Conservation (phyloP, 2,329 filamentous ascomycete genomes). For the Trichoderma afroharzianum region DNA sequence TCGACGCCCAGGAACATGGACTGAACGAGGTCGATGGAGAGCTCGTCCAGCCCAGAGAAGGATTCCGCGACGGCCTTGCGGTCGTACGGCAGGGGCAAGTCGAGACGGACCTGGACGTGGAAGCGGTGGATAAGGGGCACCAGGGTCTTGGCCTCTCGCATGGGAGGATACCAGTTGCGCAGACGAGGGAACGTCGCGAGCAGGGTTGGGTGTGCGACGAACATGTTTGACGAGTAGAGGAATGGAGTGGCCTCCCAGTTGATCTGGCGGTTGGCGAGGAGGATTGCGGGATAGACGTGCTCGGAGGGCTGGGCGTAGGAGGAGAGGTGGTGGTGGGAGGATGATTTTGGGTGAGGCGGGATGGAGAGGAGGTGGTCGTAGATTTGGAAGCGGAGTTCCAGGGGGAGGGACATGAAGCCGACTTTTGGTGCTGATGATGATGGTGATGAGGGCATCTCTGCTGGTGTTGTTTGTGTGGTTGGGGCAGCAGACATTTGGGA, state of each 20-base stretch:
- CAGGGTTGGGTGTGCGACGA: slow-evolving; percentile 39
- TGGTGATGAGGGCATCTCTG: background rate
- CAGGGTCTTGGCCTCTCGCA: slow-evolving; percentile 27
- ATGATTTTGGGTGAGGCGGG: slow-evolving; percentile 25
- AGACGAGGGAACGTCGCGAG: slow-evolving; percentile 42
- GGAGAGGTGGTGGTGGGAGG: slow-evolving; percentile 24
- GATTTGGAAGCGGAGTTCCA: slow-evolving; percentile 46
- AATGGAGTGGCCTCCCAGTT: slow-evolving; percentile 39
- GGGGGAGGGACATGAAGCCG: slow-evolving; percentile 39
- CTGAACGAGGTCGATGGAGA: slow-evolving; percentile 40
- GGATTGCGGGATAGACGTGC: slow-evolving; percentile 36
- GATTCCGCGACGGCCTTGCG: slow-evolving; percentile 29
- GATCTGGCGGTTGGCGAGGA: slow-evolving; percentile 39
- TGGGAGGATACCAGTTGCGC: slow-evolving; percentile 30
- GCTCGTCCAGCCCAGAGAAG: slow-evolving; percentile 37
- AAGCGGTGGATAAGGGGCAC: slow-evolving; percentile 37
- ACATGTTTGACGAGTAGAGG: slow-evolving; percentile 43
- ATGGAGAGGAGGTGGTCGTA: slow-evolving; percentile 42
- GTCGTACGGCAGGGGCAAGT: slow-evolving; percentile 36
- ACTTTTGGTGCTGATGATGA: background rate
- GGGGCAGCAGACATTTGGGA: background rate
- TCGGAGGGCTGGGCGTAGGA: background rate
- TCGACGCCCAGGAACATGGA: slow-evolving; percentile 37
- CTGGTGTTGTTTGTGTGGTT: background rate
- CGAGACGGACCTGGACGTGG: slow-evolving; percentile 40